A percentile compares a stretch with the other conserved stretches of the same genome.
phyloP scores from a whole-genome alignment of 2,329 filamentous ascomycete genomes.

The Trichoderma citrinoviride region DNA sequence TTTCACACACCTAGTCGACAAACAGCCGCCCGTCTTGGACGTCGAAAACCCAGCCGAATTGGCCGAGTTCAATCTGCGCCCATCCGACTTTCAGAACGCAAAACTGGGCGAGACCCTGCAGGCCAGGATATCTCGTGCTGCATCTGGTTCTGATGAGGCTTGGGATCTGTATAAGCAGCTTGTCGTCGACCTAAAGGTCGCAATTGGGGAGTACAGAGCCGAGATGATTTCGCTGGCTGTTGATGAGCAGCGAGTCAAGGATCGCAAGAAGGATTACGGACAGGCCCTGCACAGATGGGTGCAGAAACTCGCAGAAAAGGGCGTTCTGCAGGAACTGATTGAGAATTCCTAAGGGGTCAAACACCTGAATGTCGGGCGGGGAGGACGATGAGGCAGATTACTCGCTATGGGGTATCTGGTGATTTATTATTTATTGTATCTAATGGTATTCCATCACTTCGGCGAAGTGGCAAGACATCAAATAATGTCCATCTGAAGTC shows the following conservation, averaged over 20 bases:
- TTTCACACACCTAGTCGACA: conserved; percentile 28
- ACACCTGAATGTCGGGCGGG: background rate
- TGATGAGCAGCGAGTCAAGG: conserved; percentile 52
- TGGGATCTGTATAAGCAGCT: conserved; percentile 41
- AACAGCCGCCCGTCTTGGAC: conserved; percentile 27
- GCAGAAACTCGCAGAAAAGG: conserved; percentile 64
- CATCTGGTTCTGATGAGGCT: conserved; percentile 29
- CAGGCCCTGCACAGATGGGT: conserved; percentile 68
- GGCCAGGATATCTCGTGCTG: conserved; percentile 21
- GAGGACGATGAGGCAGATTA: background rate
- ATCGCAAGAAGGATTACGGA: conserved; percentile 65
- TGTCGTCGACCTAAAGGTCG: conserved; percentile 39
- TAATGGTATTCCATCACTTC: background rate
- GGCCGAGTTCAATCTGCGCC: conserved; percentile 33
- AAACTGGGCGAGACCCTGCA: conserved; percentile 24
- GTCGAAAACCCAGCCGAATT: conserved; percentile 29
- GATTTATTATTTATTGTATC: background rate
- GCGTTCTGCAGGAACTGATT: conserved; percentile 50
- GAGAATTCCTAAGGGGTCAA: conserved; percentile 21
- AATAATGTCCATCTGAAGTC: background rate
- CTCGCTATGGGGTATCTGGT: background rate
- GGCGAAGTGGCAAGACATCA: background rate
- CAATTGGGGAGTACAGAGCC: conserved; percentile 47
- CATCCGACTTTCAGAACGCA: conserved; percentile 28
- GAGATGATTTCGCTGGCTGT: conserved; percentile 46